A percentile compares a stretch with the other conserved stretches of the same genome.
Conservation (phyloP, 2,329 filamentous ascomycete species). For the Rachicladosporium sp. region DNA sequence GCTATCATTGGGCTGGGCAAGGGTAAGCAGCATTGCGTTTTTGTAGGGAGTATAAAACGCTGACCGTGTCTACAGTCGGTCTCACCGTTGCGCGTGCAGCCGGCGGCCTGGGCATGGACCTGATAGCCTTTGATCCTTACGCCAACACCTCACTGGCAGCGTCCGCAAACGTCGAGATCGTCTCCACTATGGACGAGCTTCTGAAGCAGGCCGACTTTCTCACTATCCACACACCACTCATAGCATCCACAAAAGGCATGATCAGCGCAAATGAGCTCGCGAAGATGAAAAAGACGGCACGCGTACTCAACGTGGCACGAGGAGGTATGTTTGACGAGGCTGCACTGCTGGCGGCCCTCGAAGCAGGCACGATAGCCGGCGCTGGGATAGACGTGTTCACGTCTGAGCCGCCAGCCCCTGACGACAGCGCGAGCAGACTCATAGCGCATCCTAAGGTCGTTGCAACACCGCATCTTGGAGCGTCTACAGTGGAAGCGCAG, state of each 20-base stretch:
- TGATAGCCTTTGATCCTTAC: constrained; percentile 66
- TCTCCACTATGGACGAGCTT: constrained; percentile 31
- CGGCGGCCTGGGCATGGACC: constrained; percentile 63
- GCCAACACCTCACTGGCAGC: constrained; percentile 60
- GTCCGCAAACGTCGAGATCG: constrained; percentile 48
- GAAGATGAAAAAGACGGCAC: constrained; percentile 60
- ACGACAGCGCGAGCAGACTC: constrained; percentile 49
- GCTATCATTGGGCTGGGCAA: constrained; percentile 73
- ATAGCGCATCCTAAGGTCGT: constrained; percentile 60
- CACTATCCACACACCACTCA: constrained; percentile 68
- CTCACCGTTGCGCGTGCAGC: constrained; percentile 70
- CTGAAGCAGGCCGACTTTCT: constrained; percentile 61
- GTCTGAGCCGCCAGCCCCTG: constrained; percentile 51
- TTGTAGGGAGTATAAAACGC: neutral
- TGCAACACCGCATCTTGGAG: constrained; percentile 67
- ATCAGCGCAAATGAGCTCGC: constrained; percentile 54
- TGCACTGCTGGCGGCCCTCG: constrained; percentile 56
- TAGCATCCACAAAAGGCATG: constrained; percentile 64
- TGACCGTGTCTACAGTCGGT: constrained; percentile 40
- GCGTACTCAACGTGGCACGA: constrained; percentile 67
- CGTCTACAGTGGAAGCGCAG: constrained; percentile 70
- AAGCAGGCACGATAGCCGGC: constrained; percentile 59
- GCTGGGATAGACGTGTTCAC: constrained; percentile 74
- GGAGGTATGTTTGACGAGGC: constrained; percentile 67
- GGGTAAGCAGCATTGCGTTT: constrained; percentile 28